Conservation (phyloP, 257 asterid species). For the Prunella vulgaris region DNA sequence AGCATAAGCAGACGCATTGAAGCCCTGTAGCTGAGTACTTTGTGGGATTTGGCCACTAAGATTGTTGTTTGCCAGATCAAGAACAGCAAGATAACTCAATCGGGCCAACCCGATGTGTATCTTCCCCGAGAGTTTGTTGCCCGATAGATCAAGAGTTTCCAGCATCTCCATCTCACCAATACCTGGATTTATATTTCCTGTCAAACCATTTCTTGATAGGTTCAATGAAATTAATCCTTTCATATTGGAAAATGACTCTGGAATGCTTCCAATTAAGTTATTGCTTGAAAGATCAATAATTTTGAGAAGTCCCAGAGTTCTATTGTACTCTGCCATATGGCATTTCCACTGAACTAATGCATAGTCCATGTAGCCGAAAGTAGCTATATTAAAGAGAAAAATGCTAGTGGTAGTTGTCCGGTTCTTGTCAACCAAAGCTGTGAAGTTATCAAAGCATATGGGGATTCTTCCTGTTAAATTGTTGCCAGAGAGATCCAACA, state of each 20-base stretch:
- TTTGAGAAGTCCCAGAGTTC: conserved; percentile 15
- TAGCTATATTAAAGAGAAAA: background rate
- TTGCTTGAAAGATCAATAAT: background rate
- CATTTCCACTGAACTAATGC: conserved; percentile 28
- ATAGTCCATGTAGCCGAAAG: background rate
- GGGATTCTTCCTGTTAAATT: background rate
- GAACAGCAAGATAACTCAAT: conserved; percentile 16
- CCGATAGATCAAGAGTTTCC: conserved; percentile 33
- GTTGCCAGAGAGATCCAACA: background rate
- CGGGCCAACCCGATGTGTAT: conserved; percentile 22
- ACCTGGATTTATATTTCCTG: conserved; percentile 22
- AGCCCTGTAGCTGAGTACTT: conserved; percentile 28
- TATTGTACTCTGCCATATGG: background rate
- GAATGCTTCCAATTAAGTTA: background rate
- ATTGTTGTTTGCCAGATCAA: conserved; percentile 33
- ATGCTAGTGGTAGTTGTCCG: background rate
- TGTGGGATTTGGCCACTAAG: conserved; percentile 29
- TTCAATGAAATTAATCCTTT: conserved; percentile 27
- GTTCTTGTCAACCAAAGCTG: background rate
- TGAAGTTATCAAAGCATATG: background rate
- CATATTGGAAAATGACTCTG: conserved; percentile 6
- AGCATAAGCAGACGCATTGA: conserved; percentile 14
- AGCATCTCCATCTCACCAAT: conserved; percentile 29
- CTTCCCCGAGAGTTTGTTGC: conserved; percentile 29
- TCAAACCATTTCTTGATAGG: conserved; percentile 29